Evolutionary conservation across 129 eudicot genomes (phyloP), one percentile per base, ranked within the genome.

Genomic region (Flaveria robusta): DNA sequence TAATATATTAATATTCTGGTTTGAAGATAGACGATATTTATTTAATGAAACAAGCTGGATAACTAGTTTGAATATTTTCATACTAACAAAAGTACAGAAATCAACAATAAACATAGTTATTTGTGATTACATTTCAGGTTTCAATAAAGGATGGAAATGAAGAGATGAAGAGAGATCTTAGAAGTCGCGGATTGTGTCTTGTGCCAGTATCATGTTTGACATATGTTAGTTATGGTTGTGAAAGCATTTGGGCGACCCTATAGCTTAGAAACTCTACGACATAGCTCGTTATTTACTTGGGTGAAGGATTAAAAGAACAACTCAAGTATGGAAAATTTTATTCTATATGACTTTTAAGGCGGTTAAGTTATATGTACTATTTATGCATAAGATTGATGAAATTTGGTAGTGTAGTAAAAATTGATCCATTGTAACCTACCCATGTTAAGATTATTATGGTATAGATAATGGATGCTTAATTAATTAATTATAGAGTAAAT

Each of bases 181-280:
- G 86, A 74, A 90, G 92, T 74, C 87, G 95, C 86, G 98, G 98
- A 65, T 85, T 93, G 56, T 90, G 97, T 50, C 76, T 93, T 14
- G 95, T 93, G 77, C 97, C 97, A 15, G 47, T 90, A 67, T 77
- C 96, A 8, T 93, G 98, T 79, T 82, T 92, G 79, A 82, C 96
- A 19, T 92, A 90, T 77, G 81, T 93, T 24, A 77, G 96, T 1
- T 88, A 86, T 9, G 86, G 82, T 65, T 89, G 88, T 55, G 98
- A 89, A 62, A 88, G 81, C 34, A 79, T 93, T 78, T 93, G 98
- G 96, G 37, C 89, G 81, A 45, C 85, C 85, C 70, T 76, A 75
- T 75, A 71, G 75, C 68, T 50, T 34, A 76, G 41, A 31, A 43
- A 74, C 56, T 41, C 83, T 68, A 47, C 31, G 39, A 27, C 70